Conservation (phyloP, 176 grass and related monocot species). For the Dendrocalamus sinicus region DNA sequence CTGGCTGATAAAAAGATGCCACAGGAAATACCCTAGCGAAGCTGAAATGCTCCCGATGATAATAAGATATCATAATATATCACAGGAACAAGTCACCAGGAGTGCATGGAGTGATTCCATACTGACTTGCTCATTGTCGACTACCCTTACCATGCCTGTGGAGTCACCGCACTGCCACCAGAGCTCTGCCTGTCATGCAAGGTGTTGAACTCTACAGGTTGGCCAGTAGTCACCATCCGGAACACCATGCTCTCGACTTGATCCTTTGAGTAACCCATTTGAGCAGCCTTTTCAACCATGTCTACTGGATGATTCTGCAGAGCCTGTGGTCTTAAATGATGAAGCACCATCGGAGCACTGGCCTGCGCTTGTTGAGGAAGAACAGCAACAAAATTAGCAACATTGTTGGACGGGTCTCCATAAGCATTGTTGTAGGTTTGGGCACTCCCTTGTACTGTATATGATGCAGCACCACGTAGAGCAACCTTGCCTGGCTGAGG, state of each 20-base stretch:
- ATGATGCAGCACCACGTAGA: constrained; percentile 54
- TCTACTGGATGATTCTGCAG: constrained; percentile 64
- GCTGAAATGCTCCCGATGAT: constrained; percentile 22
- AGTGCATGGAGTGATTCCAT: neutral
- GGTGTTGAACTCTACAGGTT: constrained; percentile 73
- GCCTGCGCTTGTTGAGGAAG: constrained; percentile 57
- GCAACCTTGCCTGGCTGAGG: constrained; percentile 59
- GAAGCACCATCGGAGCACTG: constrained; percentile 51
- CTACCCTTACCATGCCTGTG: constrained; percentile 62
- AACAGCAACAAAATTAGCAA: constrained; percentile 41
- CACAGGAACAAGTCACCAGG: constrained; percentile 7
- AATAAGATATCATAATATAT: constrained; percentile 31
- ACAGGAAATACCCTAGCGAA: constrained; percentile 38
- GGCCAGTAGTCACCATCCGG: constrained; percentile 57
- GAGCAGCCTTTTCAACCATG: constrained; percentile 70
- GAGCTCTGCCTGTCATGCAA: constrained; percentile 70
- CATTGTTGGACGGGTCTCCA: constrained; percentile 54
- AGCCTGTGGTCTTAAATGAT: constrained; percentile 56
- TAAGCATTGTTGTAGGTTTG: constrained; percentile 55
- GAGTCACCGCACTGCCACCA: constrained; percentile 36
- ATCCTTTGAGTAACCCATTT: constrained; percentile 81
- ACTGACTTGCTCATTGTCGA: neutral
- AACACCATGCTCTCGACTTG: constrained; percentile 53
- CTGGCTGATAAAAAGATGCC: constrained; percentile 66
- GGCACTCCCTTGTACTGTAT: constrained; percentile 53